Evolutionary conservation across 164 flowering plant species (phyloP).

Genomic region (Aristolochia fimbriata): DNA sequence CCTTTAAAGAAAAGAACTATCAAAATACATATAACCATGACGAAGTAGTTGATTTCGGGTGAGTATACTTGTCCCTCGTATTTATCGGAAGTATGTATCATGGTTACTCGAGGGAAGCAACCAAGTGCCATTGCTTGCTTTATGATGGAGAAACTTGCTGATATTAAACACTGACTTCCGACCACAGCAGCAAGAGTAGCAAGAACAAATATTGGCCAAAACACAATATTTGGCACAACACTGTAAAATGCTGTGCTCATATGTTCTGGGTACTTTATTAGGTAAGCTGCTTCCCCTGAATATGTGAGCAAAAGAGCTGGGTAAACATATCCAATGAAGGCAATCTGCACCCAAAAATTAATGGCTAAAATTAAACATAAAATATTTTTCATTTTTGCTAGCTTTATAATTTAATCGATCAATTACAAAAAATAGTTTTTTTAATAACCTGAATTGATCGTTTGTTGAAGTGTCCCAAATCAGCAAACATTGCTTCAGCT

Average conservation of each 20-base stretch:
- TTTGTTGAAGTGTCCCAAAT: conserved; percentile 75
- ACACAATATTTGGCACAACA: conserved; percentile 35
- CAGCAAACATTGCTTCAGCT: conserved; percentile 88
- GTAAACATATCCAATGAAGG: conserved; percentile 57
- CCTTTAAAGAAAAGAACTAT: background rate
- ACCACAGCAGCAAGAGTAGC: conserved; percentile 81
- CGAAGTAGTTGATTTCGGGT: conserved; percentile 88
- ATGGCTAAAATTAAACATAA: background rate
- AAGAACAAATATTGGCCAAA: conserved; percentile 79
- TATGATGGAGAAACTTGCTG: conserved; percentile 74
- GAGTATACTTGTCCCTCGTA: conserved; percentile 83
- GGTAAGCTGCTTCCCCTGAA: conserved; percentile 89
- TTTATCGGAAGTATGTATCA: conserved; percentile 73
- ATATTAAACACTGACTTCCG: conserved; percentile 78
- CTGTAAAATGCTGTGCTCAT: conserved; percentile 38
- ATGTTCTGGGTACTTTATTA: conserved; percentile 37
- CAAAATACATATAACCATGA: conserved; percentile 58
- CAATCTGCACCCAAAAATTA: conserved; percentile 39
- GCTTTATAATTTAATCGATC: too few species aligned
- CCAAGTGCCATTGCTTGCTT: conserved; percentile 87
- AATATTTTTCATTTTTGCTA: too few species aligned
- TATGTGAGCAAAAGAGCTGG: conserved; percentile 76
- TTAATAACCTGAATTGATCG: conserved; percentile 43
- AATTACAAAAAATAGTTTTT: background rate
- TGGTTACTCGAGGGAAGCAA: conserved; percentile 84